These are phyloP conservation scores for Ophiobolus disseminans DNA, from an alignment of 2,329 filamentous ascomycete genomes.

Conservation along the genomic window DNA sequence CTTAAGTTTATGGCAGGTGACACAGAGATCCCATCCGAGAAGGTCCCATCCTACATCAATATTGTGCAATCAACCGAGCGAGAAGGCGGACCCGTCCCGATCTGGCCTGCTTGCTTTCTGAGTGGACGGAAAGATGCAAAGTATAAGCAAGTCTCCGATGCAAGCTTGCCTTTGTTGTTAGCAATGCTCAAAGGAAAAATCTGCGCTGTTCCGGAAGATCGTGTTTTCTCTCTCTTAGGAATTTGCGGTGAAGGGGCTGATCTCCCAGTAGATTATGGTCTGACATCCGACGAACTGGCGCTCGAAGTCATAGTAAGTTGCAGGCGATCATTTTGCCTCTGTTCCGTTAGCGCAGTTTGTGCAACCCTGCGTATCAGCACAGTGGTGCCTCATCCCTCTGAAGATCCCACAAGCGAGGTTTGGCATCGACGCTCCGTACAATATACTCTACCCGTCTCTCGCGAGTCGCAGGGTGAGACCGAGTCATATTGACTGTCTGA, in stretches of 20 bases:
- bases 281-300: neutral
- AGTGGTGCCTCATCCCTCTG: neutral
- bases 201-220: neutral
- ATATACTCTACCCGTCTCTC: neutral
- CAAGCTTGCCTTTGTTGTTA: neutral
- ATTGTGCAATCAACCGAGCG: neutral
- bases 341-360: neutral
- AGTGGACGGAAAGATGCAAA: neutral
- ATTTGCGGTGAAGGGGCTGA: neutral
- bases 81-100: neutral
- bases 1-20: neutral
- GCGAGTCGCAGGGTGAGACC: too few relatives aligned
- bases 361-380: neutral
- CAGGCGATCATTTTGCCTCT: neutral
- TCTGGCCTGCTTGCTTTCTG: neutral
- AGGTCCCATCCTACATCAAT: neutral
- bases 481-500: too few relatives aligned
- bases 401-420: neutral
- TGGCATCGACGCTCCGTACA: neutral
- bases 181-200: neutral
- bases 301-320: neutral
- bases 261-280: neutral
- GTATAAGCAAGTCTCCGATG: neutral
- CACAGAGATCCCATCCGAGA: neutral
- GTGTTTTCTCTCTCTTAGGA: neutral